These are phyloP conservation scores for Lagerstroemia speciosa DNA, from an alignment of 345 rosid genomes.

Conservation along the genomic window DNA sequence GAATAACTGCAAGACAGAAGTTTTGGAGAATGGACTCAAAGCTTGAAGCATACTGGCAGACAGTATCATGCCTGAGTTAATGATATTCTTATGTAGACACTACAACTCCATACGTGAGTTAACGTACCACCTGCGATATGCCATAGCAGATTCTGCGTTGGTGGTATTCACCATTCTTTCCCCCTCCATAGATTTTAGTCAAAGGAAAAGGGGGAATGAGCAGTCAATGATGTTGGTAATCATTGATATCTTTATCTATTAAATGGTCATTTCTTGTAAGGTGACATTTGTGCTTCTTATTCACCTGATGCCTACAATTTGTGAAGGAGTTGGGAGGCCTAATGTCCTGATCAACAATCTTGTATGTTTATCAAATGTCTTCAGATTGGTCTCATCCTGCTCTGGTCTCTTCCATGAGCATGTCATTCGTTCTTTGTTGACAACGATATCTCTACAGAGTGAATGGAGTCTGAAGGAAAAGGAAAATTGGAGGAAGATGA, in stretches of 20 bases:
- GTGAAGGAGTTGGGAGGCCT: neutral
- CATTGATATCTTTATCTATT: neutral
- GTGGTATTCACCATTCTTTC: neutral
- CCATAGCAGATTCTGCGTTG: neutral
- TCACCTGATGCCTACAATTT: neutral
- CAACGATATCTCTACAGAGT: neutral
- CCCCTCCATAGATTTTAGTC: neutral
- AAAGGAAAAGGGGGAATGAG: neutral
- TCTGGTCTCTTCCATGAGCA: neutral
- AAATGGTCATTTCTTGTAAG: neutral
- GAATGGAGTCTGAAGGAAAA: neutral
- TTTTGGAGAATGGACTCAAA: conserved; percentile 12
- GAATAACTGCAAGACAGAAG: conserved; percentile 7
- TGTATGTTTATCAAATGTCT: neutral
- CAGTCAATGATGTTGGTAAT: neutral
- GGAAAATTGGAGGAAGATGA: neutral
- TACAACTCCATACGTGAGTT: neutral
- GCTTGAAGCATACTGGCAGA: neutral
- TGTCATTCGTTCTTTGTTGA: neutral
- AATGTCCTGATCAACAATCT: neutral
- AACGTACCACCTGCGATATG: neutral
- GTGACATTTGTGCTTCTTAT: neutral
- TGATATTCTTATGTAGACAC: neutral
- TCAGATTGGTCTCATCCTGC: neutral
- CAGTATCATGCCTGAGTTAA: neutral